Evolutionary conservation across 371 early-diverging fungal species (phyloP), one percentile per base, ranked within the genome.

Genomic region (Basidiobolus heterosporus): DNA sequence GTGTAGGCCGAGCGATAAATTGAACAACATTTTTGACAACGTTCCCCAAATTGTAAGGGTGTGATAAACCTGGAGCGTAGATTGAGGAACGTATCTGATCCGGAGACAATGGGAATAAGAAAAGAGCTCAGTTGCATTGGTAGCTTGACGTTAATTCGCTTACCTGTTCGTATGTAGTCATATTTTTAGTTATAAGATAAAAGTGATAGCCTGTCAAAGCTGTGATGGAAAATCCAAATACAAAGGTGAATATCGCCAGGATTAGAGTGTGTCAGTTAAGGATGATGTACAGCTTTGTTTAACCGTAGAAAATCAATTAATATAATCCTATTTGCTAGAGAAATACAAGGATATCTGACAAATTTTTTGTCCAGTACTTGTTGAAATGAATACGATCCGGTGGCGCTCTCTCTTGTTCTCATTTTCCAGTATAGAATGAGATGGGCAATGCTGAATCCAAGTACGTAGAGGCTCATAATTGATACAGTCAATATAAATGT

Each of bases 101-200:
- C 9, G 3, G 30, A 30, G 9, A 30, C 30, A 5, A 9, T 30
- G 30, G 30, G 30, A 30, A 30, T 5, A 9, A 9, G 30, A 30
- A 41, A 37, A 13, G 17, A 24, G 21, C 39, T n/a, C n/a, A n/a
- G n/a, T n/a, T n/a, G n/a, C n/a, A n/a, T n/a, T n/a, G n/a, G n/a
- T n/a, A n/a, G n/a, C n/a, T n/a, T n/a, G n/a, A n/a, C n/a, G n/a
- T n/a, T n/a, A n/a, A n/a, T n/a, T n/a, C 44, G 14, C 50, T 53
- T 55, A 88, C 73, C 61, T 88, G 79, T 57, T 92, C 92, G 57
- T 90, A 88, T 0, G 92, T 92, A 1, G 88, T 88, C 11, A 87
- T 57, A 47, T 85, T 85, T 24, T 66, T 64, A 15, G 72, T 58
- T 2, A 75, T 65, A 7, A 90, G 58, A 57, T 72, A 75, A 37